Base-by-base conservation (phyloP, 805 yeast genomes). In the Ogataea allantospora region DNA sequence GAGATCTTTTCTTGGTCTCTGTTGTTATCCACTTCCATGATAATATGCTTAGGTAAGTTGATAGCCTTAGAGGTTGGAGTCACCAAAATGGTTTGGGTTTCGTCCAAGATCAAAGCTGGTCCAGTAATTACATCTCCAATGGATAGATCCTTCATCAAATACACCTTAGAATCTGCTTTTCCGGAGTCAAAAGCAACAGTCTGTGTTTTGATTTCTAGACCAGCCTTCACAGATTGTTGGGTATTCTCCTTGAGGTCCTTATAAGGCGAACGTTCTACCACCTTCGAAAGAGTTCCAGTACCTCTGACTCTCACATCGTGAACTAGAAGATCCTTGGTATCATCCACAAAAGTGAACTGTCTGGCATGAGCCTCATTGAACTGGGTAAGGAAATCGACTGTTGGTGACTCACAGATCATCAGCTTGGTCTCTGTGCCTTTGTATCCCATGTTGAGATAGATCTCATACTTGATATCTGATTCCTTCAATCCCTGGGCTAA, bases 401-500 rank as follows among this genome's bases (percentile, higher is more conserved):
- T 58, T 8, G 25, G 33, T 30, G 51, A 56, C 29, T 62, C 60
- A 14, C 61, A 61, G 9, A 83, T 72, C 80, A 85, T 80, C 44
- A 87, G 59, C 29, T 80, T 77, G 3, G 95, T 81, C 52, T 86
- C 95, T 16, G 93, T 80, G 7, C 95, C 95, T 42, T 73, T 75
- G 55, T 82, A 87, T 50, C 89, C 72, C 71, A 86, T 67, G 55
- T 87, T 87, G 43, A 86, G 63, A 50, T 17, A 33, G 10, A 33
- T 14, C 13, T 33, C 36, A 14, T 59, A 43, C 3, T 40, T 19
- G 11, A 53, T 43, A 13, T 40, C 38, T 7, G 23, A 27, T 5
- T 27, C 16, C n/a, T 31, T 16, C 15, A 37, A 36, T 7, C 46
- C 50, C 33, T 46, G 50, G 2, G 30, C 23, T 7, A 34, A n/a